Evolutionary conservation across 1,284 basidiomycete genomes (phyloP).

Genomic region (Amylostereum chailletii): DNA sequence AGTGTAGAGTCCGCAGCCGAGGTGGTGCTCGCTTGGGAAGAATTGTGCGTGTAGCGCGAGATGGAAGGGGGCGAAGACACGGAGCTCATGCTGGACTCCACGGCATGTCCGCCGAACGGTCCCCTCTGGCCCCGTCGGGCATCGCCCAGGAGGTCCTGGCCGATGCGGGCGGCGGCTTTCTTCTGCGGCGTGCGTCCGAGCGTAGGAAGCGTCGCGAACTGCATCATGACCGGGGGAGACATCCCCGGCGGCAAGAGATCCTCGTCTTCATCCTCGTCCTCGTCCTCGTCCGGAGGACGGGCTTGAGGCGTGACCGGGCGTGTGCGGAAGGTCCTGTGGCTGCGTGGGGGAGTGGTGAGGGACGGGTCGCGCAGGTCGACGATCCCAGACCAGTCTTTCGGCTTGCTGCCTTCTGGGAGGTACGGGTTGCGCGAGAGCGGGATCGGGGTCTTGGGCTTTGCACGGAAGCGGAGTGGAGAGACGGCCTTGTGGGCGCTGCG

Average conservation of each 20-base stretch:
- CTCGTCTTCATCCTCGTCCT: constrained; percentile 33
- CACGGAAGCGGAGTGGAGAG: constrained; percentile 29
- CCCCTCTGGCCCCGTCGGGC: constrained; percentile 20
- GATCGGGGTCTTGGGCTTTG: constrained; percentile 47
- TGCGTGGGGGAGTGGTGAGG: constrained; percentile 22
- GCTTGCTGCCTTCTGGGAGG: constrained; percentile 40
- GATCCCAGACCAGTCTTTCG: constrained; percentile 61
- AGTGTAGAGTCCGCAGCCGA: constrained; percentile 29
- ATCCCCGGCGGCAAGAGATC: constrained; percentile 61
- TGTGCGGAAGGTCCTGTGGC: constrained; percentile 7
- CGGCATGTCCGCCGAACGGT: constrained; percentile 7
- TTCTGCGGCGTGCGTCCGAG: constrained; percentile 54
- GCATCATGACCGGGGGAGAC: constrained; percentile 83
- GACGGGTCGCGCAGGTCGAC: constrained; percentile 65
- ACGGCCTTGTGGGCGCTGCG: constrained; percentile 25
- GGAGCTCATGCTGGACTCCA: constrained; percentile 50
- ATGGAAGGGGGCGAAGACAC: constrained; percentile 61
- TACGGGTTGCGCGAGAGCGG: constrained; percentile 57
- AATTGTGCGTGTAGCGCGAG: constrained; percentile 40
- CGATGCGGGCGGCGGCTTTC: constrained; percentile 61
- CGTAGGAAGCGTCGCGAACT: constrained; percentile 57
- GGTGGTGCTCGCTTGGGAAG: constrained; percentile 7
- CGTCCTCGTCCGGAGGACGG: constrained; percentile 13
- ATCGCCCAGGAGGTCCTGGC: constrained; percentile 48
- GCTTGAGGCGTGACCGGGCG: constrained; percentile 17